These are phyloP conservation scores for Parascedosporium putredinis DNA, from an alignment of 2,329 filamentous ascomycete species.

Conservation along the genomic window DNA sequence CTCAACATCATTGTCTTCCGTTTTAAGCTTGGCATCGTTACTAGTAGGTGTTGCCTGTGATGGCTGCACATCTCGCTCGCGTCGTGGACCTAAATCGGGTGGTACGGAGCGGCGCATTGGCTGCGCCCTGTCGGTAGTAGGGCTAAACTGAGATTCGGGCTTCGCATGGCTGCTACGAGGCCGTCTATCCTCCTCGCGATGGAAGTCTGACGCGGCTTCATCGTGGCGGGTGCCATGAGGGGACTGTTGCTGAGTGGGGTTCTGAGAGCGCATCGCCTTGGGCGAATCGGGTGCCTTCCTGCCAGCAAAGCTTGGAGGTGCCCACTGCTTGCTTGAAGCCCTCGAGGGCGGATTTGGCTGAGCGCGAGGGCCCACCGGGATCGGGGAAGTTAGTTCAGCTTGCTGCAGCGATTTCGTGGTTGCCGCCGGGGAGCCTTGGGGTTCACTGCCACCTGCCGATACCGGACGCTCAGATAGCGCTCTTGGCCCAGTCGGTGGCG, in stretches of 20 bases:
- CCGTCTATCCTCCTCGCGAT: constrained; percentile 29
- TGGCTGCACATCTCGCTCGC: neutral
- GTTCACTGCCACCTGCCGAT: constrained; percentile 22
- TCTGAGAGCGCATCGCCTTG: constrained; percentile 38
- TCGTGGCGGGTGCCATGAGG: constrained; percentile 26
- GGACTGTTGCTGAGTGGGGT: constrained; percentile 33
- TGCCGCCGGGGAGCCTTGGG: constrained; percentile 10
- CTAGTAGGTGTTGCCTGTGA: neutral
- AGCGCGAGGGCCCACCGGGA: constrained; percentile 43
- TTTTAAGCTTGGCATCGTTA: neutral
- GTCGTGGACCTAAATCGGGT: neutral
- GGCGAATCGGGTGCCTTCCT: constrained; percentile 43
- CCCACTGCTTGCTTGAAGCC: constrained; percentile 50
- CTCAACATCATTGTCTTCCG: neutral
- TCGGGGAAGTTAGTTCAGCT: constrained; percentile 15
- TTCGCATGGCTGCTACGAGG: constrained; percentile 45
- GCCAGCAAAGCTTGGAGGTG: constrained; percentile 35
- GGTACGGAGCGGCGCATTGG: constrained; percentile 3
- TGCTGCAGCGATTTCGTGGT: constrained; percentile 22
- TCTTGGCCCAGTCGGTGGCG: constrained; percentile 40
- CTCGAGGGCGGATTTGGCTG: constrained; percentile 36
- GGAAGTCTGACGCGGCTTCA: constrained; percentile 24
- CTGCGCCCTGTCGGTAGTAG: neutral
- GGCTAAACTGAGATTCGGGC: constrained; percentile 24
- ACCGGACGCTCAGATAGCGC: constrained; percentile 40